These are phyloP conservation scores for Russula brevipes DNA, from an alignment of 768 basidiomycete genomes.

Conservation along the genomic window DNA sequence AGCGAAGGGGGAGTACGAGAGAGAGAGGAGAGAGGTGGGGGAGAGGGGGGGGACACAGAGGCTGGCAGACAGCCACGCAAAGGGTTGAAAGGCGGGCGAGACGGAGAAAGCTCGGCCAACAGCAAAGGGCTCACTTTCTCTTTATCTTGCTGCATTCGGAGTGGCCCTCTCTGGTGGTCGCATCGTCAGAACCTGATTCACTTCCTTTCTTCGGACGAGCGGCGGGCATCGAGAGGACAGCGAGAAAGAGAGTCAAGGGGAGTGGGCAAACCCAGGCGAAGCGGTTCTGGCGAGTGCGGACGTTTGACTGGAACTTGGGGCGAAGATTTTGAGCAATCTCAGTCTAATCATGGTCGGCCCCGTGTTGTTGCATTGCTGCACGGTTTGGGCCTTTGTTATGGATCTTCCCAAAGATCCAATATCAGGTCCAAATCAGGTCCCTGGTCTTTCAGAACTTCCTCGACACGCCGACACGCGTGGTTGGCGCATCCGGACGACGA, in stretches of 20 bases:
- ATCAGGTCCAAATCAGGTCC: conserved; percentile 27
- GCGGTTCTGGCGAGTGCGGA: conserved; percentile 21
- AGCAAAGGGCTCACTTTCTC: conserved; percentile 59
- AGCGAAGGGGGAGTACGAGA: conserved; percentile 19
- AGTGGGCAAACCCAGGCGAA: conserved; percentile 29
- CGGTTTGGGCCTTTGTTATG: conserved; percentile 13
- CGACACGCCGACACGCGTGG: conserved; percentile 17
- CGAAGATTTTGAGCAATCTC: conserved; percentile 25
- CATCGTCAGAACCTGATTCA: conserved; percentile 58
- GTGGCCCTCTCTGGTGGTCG: conserved; percentile 43
- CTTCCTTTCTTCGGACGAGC: conserved; percentile 63
- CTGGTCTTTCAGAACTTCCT: conserved; percentile 14
- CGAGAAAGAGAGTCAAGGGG: conserved; percentile 26
- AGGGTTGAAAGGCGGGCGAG: conserved; percentile 40
- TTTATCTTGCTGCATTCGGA: conserved; percentile 71
- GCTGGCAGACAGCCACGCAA: conserved; percentile 26
- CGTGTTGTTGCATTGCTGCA: conserved; percentile 25
- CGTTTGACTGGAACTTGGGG: background rate
- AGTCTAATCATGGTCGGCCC: conserved; percentile 27
- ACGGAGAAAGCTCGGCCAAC: conserved; percentile 57
- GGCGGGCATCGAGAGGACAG: conserved; percentile 50
- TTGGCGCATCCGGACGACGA: conserved; percentile 10
- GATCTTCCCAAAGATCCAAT: conserved; percentile 25
- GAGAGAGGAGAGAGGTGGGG: conserved; percentile 20
- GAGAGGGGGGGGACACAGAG: conserved; percentile 21